Percentiles rank a stretch among this genome's conserved stretches.
Evolutionary conservation across 257 asterid genomes (phyloP).

Genomic region (Penstemon davidsonii): DNA sequence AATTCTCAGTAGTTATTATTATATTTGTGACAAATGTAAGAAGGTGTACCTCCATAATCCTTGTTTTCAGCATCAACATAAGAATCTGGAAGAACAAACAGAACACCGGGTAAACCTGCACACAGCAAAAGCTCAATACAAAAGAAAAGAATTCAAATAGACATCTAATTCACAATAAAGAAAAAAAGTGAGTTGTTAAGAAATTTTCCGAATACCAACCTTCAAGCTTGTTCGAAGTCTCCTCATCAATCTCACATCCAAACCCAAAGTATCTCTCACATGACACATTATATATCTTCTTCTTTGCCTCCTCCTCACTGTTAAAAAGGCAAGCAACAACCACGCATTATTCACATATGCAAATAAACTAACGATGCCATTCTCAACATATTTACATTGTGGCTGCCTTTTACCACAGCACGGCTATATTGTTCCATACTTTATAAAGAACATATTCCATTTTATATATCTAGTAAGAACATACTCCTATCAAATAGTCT

Average conservation of each 20-base stretch:
- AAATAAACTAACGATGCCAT: background rate
- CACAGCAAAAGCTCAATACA: background rate
- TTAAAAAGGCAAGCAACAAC: constrained; percentile 15
- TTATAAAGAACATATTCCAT: background rate
- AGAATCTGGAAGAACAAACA: constrained; percentile 96
- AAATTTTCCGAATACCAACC: constrained; percentile 44
- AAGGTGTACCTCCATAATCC: constrained; percentile 81
- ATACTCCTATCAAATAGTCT: too few relatives aligned
- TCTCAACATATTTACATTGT: background rate
- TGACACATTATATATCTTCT: constrained; percentile 87
- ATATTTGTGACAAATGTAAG: background rate
- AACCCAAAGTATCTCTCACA: constrained; percentile 93
- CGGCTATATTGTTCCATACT: background rate
- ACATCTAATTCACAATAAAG: background rate
- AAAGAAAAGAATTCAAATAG: background rate
- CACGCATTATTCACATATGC: background rate
- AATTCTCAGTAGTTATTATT: background rate
- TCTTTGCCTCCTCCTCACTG: constrained; percentile 91
- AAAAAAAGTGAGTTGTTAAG: background rate
- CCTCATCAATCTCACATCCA: constrained; percentile 97
- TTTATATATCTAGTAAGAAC: background rate
- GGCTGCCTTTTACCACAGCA: background rate
- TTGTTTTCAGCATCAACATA: constrained; percentile 96
- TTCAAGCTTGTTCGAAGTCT: constrained; percentile 94
- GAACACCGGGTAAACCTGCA: constrained; percentile 92